Evolutionary conservation across 129 eudicot genomes (phyloP).

Genomic region (Artemisia argyi): DNA sequence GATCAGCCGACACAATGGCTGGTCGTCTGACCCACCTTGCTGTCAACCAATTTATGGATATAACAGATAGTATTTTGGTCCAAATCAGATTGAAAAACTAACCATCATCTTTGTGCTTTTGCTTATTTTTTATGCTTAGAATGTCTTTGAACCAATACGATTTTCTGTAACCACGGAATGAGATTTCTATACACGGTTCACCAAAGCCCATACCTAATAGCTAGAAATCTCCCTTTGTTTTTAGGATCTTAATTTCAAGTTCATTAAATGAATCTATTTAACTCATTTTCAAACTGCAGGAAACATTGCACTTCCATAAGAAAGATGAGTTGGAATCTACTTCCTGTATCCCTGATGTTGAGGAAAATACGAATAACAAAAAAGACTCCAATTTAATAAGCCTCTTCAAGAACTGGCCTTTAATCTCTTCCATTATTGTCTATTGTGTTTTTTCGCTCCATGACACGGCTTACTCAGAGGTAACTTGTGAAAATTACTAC

Average conservation of each 20-base stretch:
- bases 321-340: constrained; percentile 60
- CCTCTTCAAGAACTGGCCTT: constrained; percentile 82
- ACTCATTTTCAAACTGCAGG: constrained; percentile 34
- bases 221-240: not conserved
- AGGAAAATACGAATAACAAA: constrained; percentile 11
- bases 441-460: constrained; percentile 86
- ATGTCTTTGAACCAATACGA: no score
- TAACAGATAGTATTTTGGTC: no score
- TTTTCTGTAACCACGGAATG: no score
- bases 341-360: constrained; percentile 17
- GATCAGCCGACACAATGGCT: no score
- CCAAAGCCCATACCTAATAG: no score
- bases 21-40: no score
- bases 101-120: no score
- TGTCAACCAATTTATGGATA: no score
- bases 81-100: no score
- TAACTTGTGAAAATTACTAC: not conserved
- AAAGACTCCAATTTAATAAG: constrained; percentile 30
- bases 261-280: not conserved
- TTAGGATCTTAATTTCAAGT: not conserved
- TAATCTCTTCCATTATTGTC: constrained; percentile 82
- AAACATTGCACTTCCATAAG: constrained; percentile 72
- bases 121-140: no score
- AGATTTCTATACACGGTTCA: no score
- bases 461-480: constrained; percentile 64